Base-by-base conservation (phyloP, 2,329 filamentous ascomycete genomes). In the Nannizzia gypsea region DNA sequence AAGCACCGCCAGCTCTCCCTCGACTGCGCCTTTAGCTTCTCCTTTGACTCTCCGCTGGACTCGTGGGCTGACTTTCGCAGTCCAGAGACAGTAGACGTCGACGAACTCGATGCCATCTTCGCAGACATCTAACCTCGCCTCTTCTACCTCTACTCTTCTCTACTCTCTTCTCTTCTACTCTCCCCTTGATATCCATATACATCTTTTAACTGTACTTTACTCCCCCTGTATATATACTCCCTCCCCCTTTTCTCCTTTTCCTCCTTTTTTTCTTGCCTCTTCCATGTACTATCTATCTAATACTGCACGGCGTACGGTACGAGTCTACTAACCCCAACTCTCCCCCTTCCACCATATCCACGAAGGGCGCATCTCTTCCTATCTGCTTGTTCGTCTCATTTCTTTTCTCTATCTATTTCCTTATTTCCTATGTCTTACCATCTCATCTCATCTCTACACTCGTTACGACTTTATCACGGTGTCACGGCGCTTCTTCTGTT, bases 61-160 rank as follows among this genome's bases (percentile, higher is more conserved):
- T 77, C 78, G 75, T 86, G 87, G 68, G 81, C 81, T 70, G 81
- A 83, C 61, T 73, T 83, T 68, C 80, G 80, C 70, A 90, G 85
- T 70, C 90, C 91, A 1, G 93, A 97, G 76, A 88, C 85, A 64
- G 86, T 97, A 66, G 90, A 95, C 72, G 83, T 97, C 56, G 90
- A 96, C 54, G 93, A 99, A 78, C 84, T 97, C 24, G 92, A 97
- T 69, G 84, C 88, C 67, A 82, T 96, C 71, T 83, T 96, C 68
- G 86, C 88, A 69, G 85, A 83, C 66, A 89, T 84, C 72, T 90
- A 80, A 26, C 24, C 36, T 20, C 22, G 50, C 15, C 28, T 20
- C 31, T 36, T 8, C 26, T 50, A 13, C 22, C 42, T n/a, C 20
- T 6, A 24, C 31, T 56, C 36, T 54, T 57, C 50, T 15, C 58